A percentile compares a stretch with the other conserved stretches of the same genome.
These are phyloP conservation scores for Cucumis sativus DNA, from an alignment of 306 rosid genomes.

Conservation along the genomic window Cucumber_9930_V3 NC_026655.2:19161501-19162000, in stretches of 20 bases:
- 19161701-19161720: not conserved
- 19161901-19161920: not conserved
- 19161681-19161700: not conserved
- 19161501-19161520: slow-evolving; percentile 66
- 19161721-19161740: slow-evolving; percentile 12
- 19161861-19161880: slow-evolving; percentile 7
- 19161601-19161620: slow-evolving; percentile 91
- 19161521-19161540: slow-evolving; percentile 72
- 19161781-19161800: slow-evolving; percentile 63
- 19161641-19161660: not conserved
- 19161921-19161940: not conserved
- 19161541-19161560: slow-evolving; percentile 63
- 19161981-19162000: no score
- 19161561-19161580: slow-evolving; percentile 60
- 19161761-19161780: slow-evolving; percentile 73
- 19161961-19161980: no score
- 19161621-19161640: not conserved
- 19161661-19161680: not conserved
- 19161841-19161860: slow-evolving; percentile 37
- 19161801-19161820: slow-evolving; percentile 95
- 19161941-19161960: not conserved
- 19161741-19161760: slow-evolving; percentile 58
- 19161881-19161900: not conserved
- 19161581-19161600: slow-evolving; percentile 51
- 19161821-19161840: slow-evolving; percentile 54